Conservation (phyloP, 352 stramenopile species). For the Pythium biforme region DNA sequence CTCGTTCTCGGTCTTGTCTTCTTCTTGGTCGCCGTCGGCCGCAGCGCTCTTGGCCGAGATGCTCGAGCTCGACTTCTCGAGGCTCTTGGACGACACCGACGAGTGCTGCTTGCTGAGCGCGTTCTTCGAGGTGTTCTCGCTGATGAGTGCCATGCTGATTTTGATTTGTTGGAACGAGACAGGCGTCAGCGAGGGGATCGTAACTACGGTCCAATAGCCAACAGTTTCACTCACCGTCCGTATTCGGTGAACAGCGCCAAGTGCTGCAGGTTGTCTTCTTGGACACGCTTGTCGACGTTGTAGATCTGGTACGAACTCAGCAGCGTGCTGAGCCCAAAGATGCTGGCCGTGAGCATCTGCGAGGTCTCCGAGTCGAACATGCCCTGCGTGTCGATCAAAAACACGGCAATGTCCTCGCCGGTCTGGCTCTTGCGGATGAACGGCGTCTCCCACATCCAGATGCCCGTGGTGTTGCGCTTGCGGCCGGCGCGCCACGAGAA, state of each 20-base stretch:
- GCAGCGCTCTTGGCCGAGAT: constrained; percentile 33
- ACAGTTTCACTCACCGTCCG: constrained; percentile 72
- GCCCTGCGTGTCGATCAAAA: constrained; percentile 99
- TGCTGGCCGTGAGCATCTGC: constrained; percentile 97
- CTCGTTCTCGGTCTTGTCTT: constrained; percentile 10
- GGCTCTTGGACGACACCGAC: constrained; percentile 13
- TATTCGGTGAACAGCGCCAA: constrained; percentile 99
- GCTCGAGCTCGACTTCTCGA: constrained; percentile 47
- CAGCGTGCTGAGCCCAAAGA: constrained; percentile 98
- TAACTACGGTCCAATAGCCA: no score
- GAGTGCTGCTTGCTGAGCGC: constrained; percentile 25
- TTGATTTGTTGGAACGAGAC: no score
- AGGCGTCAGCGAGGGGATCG: no score
- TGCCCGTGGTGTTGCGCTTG: constrained; percentile 98
- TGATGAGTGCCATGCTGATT: constrained; percentile 73
- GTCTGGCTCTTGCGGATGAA: constrained; percentile 92
- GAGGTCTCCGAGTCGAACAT: constrained; percentile 99
- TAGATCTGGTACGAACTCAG: constrained; percentile 98
- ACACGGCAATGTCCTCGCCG: constrained; percentile 91
- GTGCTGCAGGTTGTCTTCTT: constrained; percentile 99
- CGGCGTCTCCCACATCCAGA: constrained; percentile 99
- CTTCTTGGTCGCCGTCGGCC: constrained; percentile 15
- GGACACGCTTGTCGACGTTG: constrained; percentile 99
- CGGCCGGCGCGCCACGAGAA: constrained; percentile 97
- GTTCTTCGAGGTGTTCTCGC: constrained; percentile 31